Percentiles rank a stretch among this genome's conserved stretches.
Evolutionary conservation across 1,284 basidiomycete genomes (phyloP).

Genomic region (Xerocomus amazonicus): DNA sequence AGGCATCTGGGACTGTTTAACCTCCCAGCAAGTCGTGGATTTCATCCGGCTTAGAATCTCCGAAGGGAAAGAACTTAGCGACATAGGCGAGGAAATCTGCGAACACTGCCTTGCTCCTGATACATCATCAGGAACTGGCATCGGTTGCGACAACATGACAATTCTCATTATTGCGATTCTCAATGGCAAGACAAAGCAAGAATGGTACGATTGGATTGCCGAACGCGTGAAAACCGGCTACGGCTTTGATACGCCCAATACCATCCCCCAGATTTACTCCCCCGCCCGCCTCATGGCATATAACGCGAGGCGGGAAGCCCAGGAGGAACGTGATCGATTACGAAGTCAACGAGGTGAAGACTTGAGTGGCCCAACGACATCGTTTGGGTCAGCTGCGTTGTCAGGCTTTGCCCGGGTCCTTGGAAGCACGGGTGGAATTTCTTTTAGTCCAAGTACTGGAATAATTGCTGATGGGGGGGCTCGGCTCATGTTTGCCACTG

Average conservation of each 20-base stretch:
- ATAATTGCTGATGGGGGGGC: slow-evolving; percentile 45
- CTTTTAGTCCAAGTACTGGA: slow-evolving; percentile 49
- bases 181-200: slow-evolving; percentile 81
- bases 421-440: slow-evolving; percentile 52
- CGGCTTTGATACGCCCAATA: slow-evolving; percentile 69
- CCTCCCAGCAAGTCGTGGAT: slow-evolving; percentile 92
- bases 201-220: slow-evolving; percentile 93
- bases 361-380: slow-evolving; percentile 16
- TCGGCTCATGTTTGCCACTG: slow-evolving; percentile 54
- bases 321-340: slow-evolving; percentile 53
- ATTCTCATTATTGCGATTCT: slow-evolving; percentile 88
- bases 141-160: slow-evolving; percentile 99
- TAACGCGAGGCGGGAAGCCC: slow-evolving; percentile 52
- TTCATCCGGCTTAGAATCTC: slow-evolving; percentile 83
- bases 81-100: slow-evolving; percentile 90
- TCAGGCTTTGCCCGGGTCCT: slow-evolving; percentile 45
- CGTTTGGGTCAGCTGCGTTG: slow-evolving; percentile 32
- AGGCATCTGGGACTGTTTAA: slow-evolving; percentile 99
- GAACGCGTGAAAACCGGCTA: slow-evolving; percentile 76
- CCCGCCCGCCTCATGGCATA: slow-evolving; percentile 56
- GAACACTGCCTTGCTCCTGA: slow-evolving; percentile 94
- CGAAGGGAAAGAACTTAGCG: slow-evolving; percentile 73
- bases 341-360: slow-evolving; percentile 39
- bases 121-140: slow-evolving; percentile 85
- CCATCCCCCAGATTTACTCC: slow-evolving; percentile 67